These are phyloP conservation scores for Barnettozyma sp. DNA, from an alignment of 805 yeast species.

Conservation along the genomic window DNA sequence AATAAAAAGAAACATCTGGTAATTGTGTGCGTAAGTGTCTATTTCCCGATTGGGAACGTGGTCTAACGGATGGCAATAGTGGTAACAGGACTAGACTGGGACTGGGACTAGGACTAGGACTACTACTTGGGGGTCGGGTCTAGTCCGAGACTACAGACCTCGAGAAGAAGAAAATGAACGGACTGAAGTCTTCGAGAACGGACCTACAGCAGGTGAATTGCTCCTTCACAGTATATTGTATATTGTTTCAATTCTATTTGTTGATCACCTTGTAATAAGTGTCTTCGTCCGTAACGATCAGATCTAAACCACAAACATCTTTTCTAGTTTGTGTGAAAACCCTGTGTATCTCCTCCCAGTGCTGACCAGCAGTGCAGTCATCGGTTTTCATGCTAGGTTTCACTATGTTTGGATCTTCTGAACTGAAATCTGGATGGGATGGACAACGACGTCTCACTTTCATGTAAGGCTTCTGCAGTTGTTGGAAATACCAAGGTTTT, in stretches of 20 bases:
- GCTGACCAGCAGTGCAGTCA: constrained; percentile 20
- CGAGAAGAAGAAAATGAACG: too few species aligned
- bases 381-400: constrained; percentile 4
- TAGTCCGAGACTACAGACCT: too few species aligned
- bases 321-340: constrained; percentile 15
- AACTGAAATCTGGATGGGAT: constrained; percentile 12
- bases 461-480: constrained; percentile 12
- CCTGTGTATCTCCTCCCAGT: constrained; percentile 19
- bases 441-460: constrained; percentile 15
- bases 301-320: constrained; percentile 21
- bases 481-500: constrained; percentile 49
- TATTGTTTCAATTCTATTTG: constrained; percentile 3
- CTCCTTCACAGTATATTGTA: too few species aligned
- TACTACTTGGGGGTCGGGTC: too few species aligned
- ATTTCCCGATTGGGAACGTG: too few species aligned
- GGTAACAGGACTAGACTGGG: too few species aligned
- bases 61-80: too few species aligned
- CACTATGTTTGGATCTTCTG: constrained; percentile 3
- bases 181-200: too few species aligned
- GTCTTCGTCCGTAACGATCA: constrained; percentile 15
- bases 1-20: too few species aligned
- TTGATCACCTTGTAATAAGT: constrained; percentile 20
- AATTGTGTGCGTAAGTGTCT: too few species aligned
- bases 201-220: too few species aligned
- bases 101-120: too few species aligned